phyloP scores from a whole-genome alignment of 2,329 filamentous ascomycete genomes.

The Alternaria sp. region DNA sequence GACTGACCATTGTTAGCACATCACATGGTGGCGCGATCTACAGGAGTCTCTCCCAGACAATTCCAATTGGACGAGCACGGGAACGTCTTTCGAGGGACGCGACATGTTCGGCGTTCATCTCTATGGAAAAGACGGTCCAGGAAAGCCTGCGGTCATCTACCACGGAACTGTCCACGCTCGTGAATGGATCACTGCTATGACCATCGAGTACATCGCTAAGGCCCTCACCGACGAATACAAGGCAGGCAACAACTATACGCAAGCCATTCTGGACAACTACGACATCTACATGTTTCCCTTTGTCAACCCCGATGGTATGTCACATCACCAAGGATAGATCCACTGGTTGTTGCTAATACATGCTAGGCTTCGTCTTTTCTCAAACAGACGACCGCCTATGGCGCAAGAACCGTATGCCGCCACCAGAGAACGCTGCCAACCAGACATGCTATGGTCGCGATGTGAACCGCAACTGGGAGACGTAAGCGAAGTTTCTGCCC shows the following conservation, averaged over 20 bases:
- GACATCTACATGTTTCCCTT: constrained; percentile 44
- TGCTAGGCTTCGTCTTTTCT: constrained; percentile 40
- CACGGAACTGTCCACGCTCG: constrained; percentile 43
- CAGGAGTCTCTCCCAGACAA: constrained; percentile 34
- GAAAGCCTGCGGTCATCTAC: constrained; percentile 41
- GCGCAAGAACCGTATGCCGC: constrained; percentile 43
- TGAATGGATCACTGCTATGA: constrained; percentile 49
- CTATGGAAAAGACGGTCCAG: constrained; percentile 40
- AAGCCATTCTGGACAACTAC: constrained; percentile 34
- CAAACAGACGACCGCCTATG: constrained; percentile 44
- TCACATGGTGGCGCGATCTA: constrained; percentile 28
- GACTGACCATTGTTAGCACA: constrained; percentile 9
- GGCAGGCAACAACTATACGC: constrained; percentile 39
- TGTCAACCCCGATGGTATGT: constrained; percentile 40
- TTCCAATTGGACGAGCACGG: constrained; percentile 39
- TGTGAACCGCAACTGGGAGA: constrained; percentile 46
- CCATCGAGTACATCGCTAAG: constrained; percentile 38
- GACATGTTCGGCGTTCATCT: constrained; percentile 42
- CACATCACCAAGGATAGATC: neutral
- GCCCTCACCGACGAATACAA: constrained; percentile 38
- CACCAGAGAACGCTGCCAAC: constrained; percentile 32
- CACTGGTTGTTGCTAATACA: neutral
- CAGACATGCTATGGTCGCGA: constrained; percentile 41
- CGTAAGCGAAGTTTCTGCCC: neutral
- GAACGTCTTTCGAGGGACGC: constrained; percentile 39